Evolutionary conservation across 768 basidiomycete species (phyloP).

Genomic region (Pholiota conissans): DNA sequence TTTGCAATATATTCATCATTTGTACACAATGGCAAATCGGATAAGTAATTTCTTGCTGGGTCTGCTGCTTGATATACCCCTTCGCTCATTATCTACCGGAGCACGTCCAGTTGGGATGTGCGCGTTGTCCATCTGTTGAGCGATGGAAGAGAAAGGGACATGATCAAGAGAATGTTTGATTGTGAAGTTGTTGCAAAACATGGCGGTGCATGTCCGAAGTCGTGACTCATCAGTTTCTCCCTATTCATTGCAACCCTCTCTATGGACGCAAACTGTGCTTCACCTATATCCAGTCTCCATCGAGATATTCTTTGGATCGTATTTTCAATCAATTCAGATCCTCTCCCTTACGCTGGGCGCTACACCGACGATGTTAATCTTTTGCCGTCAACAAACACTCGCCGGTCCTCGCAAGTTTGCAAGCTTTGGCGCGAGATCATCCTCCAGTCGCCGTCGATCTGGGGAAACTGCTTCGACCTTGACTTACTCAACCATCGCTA

Average conservation of each 20-base stretch:
- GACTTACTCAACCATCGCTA: neutral
- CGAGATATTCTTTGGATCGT: neutral
- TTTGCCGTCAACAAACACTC: neutral
- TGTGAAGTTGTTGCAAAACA: too few relatives aligned
- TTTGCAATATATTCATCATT: constrained; percentile 29
- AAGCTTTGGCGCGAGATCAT: constrained; percentile 2
- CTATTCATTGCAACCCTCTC: too few relatives aligned
- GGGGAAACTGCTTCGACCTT: constrained; percentile 3
- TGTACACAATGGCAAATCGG: too few relatives aligned
- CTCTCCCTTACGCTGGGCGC: neutral
- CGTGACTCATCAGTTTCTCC: too few relatives aligned
- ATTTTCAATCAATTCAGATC: too few relatives aligned
- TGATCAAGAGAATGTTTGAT: too few relatives aligned
- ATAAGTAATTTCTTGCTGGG: constrained; percentile 29
- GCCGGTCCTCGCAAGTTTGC: constrained; percentile 6
- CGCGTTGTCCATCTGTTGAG: too few relatives aligned
- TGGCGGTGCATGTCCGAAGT: too few relatives aligned
- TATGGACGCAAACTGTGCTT: too few relatives aligned
- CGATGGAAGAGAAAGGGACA: too few relatives aligned
- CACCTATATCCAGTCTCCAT: neutral
- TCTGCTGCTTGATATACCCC: constrained; percentile 26
- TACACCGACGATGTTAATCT: neutral
- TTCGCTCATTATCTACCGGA: constrained; percentile 26
- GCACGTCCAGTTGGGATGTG: constrained; percentile 17
- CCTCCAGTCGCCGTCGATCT: neutral